These are phyloP conservation scores for Pilaira anomala DNA, from an alignment of 192 early-diverging fungal species.

Conservation along the genomic window DNA sequence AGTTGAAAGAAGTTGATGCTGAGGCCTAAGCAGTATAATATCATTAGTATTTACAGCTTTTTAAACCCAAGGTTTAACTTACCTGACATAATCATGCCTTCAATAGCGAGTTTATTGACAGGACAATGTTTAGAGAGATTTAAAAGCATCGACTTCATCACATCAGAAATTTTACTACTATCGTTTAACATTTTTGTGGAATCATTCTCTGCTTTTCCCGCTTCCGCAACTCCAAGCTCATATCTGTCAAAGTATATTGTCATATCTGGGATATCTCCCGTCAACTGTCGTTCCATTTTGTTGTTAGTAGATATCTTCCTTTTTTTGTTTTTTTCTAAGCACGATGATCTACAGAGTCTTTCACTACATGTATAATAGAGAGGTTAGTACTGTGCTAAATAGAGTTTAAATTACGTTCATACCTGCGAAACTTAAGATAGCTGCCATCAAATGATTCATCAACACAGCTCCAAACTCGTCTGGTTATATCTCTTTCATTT, in stretches of 20 bases:
- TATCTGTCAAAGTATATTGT: not conserved
- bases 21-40: not conserved
- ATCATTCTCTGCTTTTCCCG: not conserved
- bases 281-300: not conserved
- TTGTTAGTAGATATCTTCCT: not conserved
- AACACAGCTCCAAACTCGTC: not conserved
- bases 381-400: too few relatives aligned
- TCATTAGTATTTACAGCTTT: slow-evolving; percentile 10
- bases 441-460: not conserved
- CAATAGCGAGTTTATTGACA: not conserved
- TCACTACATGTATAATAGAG: too few relatives aligned
- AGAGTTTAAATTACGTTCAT: too few relatives aligned
- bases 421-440: not conserved
- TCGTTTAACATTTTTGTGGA: slow-evolving; percentile 3
- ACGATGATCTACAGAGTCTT: too few relatives aligned
- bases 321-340: not conserved
- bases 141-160: slow-evolving; percentile 1
- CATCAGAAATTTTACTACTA: not conserved
- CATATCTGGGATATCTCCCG: not conserved
- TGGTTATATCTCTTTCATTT: not conserved
- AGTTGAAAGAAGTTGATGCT: not conserved
- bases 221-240: not conserved
- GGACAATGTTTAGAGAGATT: slow-evolving; percentile 1
- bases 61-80: slow-evolving; percentile 3
- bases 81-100: slow-evolving; percentile 5